These are phyloP conservation scores for Penicillium pulvis DNA, from an alignment of 495 filamentous ascomycete species.

Conservation along the genomic window DNA sequence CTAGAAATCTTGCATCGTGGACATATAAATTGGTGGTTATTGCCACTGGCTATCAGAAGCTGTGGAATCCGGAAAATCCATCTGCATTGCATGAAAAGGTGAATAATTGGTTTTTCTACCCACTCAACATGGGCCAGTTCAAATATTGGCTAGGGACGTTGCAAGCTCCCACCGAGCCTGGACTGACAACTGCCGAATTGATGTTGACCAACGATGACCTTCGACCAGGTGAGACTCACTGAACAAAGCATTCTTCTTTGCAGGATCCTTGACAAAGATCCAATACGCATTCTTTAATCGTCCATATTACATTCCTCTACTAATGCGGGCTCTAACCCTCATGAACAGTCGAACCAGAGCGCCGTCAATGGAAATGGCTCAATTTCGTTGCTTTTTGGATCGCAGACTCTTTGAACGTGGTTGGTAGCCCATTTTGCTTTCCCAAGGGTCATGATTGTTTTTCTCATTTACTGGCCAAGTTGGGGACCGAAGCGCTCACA, in stretches of 20 bases:
- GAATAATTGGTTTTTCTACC: background rate
- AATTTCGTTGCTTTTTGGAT: slow-evolving; percentile 92
- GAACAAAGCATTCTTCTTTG: no score
- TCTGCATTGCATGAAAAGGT: no score
- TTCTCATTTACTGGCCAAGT: background rate
- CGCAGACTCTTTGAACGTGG: slow-evolving; percentile 89
- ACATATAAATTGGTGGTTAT: background rate
- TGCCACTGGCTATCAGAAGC: background rate
- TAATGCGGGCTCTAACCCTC: background rate
- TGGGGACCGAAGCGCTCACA: background rate
- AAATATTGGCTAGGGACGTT: slow-evolving; percentile 49
- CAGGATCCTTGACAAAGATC: no score
- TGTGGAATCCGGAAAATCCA: no score
- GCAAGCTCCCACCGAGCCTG: slow-evolving; percentile 71
- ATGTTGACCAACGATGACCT: slow-evolving; percentile 89
- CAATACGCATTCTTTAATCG: no score
- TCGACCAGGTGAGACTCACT: slow-evolving; percentile 62
- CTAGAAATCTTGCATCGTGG: background rate
- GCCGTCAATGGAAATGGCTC: slow-evolving; percentile 81
- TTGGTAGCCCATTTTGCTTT: slow-evolving; percentile 27
- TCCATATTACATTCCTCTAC: no score
- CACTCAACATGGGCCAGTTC: slow-evolving; percentile 22
- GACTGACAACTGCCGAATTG: slow-evolving; percentile 76
- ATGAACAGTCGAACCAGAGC: slow-evolving; percentile 67
- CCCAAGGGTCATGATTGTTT: background rate